Evolutionary conservation across 2,329 filamentous ascomycete genomes (phyloP).

Genomic region (Epichloe bromicola): DNA sequence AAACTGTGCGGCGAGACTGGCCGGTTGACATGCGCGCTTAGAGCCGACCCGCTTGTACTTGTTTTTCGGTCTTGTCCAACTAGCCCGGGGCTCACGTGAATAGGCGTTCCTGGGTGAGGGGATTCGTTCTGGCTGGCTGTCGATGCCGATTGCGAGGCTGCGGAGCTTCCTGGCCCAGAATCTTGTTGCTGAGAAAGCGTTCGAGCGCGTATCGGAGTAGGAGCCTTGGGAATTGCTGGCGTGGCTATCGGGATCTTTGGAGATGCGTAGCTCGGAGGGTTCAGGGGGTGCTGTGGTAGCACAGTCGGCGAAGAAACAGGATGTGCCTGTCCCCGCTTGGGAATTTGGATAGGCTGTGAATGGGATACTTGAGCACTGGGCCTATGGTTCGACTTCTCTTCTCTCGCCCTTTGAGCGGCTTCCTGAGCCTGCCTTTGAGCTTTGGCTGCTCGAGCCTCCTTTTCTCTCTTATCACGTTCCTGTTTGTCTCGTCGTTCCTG

Average conservation of each 20-base stretch:
- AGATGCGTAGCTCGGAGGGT: constrained; percentile 51
- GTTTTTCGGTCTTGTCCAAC: constrained; percentile 52
- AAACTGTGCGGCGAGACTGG: constrained; percentile 45
- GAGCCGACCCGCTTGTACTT: constrained; percentile 28
- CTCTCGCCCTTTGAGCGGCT: constrained; percentile 52
- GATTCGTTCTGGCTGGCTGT: constrained; percentile 43
- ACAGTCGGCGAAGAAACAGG: constrained; percentile 30
- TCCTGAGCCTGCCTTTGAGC: constrained; percentile 45
- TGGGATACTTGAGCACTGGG: constrained; percentile 24
- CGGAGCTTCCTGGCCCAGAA: constrained; percentile 54
- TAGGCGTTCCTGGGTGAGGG: constrained; percentile 47
- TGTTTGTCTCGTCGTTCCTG: constrained; percentile 50
- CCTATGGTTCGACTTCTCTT: constrained; percentile 34
- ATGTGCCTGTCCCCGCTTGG: constrained; percentile 21
- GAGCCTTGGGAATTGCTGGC: constrained; percentile 69
- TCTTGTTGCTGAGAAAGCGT: constrained; percentile 75
- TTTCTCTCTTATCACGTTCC: constrained; percentile 48
- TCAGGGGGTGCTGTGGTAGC: constrained; percentile 45
- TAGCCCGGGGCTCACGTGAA: constrained; percentile 51
- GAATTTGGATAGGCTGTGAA: constrained; percentile 8
- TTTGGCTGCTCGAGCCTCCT: constrained; percentile 41
- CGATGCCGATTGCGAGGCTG: constrained; percentile 50
- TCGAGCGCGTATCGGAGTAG: constrained; percentile 64
- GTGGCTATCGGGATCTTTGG: constrained; percentile 70
- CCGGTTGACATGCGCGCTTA: constrained; percentile 19